Base-by-base conservation (phyloP, 768 basidiomycete species). In the Crucibulum laeve region DNA sequence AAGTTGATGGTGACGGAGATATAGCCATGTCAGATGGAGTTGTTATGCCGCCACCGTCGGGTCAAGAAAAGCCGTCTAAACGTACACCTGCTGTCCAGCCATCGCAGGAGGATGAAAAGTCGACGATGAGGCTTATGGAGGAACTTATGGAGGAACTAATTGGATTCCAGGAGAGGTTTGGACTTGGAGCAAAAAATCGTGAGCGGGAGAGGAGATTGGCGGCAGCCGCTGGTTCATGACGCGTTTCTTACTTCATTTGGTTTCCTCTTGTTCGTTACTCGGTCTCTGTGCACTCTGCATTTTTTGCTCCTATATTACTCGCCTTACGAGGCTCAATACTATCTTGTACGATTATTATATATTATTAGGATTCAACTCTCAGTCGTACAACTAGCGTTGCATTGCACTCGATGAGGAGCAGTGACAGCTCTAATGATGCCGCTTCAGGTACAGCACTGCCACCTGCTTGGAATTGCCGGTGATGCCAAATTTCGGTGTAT, bases 141-240 rank as follows among this genome's bases (percentile, higher is more conserved):
- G 89, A 87, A 53, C 69, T 95, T 7, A 92, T 92, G 83, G 79
- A 88, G 56, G 91, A 94, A 60, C 66, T 94, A 19, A 90, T 93
- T 50, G 71, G 67, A 28, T 94, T 95, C 59, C 92, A 94, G 65
- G 91, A 94, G 59, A 75, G 80, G 43, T 93, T 88, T 65, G 87
- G 87, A 25, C 72, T 72, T 43, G 70, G 73, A 14, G 69, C 67
- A 18, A 73, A 71, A 56, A 61, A 53, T 44, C 69, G 78, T 54
- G 79, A 80, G 22, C 70, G 79, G 44, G 76, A 79, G 45, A 67
- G 76, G 43, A 67, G 76, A 48, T 40, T 58, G 47, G 63, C 63
- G 43, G 66, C 59, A 26, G 59, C 49, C 41, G 50, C 53, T 36
- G 63, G 46, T 54, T 18, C 32, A 22, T 38, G 38, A 38, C 22